These are phyloP conservation scores for Fraxinus sp. DNA, from an alignment of 305 asterid species.

Conservation along the genomic window DNA sequence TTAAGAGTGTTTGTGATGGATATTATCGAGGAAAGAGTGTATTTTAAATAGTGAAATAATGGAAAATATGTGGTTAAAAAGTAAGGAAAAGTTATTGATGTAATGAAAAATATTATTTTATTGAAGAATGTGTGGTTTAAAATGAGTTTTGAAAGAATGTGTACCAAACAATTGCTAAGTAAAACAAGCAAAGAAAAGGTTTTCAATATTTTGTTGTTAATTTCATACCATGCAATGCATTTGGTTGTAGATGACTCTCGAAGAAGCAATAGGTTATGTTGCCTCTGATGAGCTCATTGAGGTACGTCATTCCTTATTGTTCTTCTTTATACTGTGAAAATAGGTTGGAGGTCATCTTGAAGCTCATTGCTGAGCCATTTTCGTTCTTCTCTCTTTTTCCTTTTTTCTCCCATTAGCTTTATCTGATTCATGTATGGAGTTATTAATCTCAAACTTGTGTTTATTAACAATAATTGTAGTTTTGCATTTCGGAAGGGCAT, in stretches of 20 bases:
- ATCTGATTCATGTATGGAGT: neutral
- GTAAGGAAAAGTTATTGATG: too few species aligned
- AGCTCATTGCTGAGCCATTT: neutral
- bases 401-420: neutral
- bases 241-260: constrained; percentile 74
- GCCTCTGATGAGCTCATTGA: constrained; percentile 96
- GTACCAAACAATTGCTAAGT: neutral
- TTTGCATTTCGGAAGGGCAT: neutral
- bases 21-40: too few species aligned
- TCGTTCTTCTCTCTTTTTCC: neutral
- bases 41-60: too few species aligned
- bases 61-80: too few species aligned
- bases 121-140: too few species aligned
- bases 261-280: constrained; percentile 97
- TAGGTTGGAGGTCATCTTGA: neutral
- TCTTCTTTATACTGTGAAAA: neutral
- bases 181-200: neutral
- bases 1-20: too few species aligned
- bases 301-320: constrained; percentile 35
- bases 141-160: too few species aligned
- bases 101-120: too few species aligned
- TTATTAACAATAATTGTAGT: neutral
- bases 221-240: constrained; percentile 9
- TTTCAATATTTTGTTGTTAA: neutral
- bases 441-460: neutral